Base-by-base conservation (phyloP, 2,329 filamentous ascomycete genomes). In the Fonsecaea monophora region DNA sequence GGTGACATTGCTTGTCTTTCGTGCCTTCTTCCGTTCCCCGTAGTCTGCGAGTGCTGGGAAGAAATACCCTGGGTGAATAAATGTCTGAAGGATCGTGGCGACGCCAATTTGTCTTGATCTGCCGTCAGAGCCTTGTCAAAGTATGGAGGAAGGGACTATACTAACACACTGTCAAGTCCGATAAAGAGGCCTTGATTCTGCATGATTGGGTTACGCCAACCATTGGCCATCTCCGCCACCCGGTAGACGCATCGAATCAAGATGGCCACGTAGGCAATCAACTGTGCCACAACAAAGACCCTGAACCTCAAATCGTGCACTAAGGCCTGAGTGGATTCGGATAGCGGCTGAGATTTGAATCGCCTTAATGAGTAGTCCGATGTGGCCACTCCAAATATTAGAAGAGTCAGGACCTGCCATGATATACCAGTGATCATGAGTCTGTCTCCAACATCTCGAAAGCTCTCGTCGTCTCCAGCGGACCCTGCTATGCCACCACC, bases 351-450 rank as follows among this genome's bases (percentile, higher is more conserved):
- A 21, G 25, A 40, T 50, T 38, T 64, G 35, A 45, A 56, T 40
- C 65, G 50, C 30, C 65, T 59, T 21, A 64, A 34, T 25, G 60
- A 40, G 53, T 70, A 71, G 15, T 48, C 38, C 6, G 13, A 12
- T 12, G 53, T 60, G 25, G 53, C 48, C 10, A 13, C 59, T 7
- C 59, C 71, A 35, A 68, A 82, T 15, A 81, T 72, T 0, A 73
- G 68, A 73, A 83, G 78, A 0, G 84, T 83, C 6, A 80, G 79
- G 30, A 89, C 85, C 74, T 88, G 86, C 68, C 84, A 82, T 2
- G 82, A 79, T 50, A 89, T 82, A 72, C 86, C 86, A 0, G 85
- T 81, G 59, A 87, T 83, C 77, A 87, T 87, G 64, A 88, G 80
- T 68, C 86, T 76, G 60, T 85, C 82, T 4, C 86, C 85, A 1